Evolutionary conservation across 129 eudicot species (phyloP), one percentile per base, ranked within the genome.

Genomic region (Gnaphalium uliginosum): DNA sequence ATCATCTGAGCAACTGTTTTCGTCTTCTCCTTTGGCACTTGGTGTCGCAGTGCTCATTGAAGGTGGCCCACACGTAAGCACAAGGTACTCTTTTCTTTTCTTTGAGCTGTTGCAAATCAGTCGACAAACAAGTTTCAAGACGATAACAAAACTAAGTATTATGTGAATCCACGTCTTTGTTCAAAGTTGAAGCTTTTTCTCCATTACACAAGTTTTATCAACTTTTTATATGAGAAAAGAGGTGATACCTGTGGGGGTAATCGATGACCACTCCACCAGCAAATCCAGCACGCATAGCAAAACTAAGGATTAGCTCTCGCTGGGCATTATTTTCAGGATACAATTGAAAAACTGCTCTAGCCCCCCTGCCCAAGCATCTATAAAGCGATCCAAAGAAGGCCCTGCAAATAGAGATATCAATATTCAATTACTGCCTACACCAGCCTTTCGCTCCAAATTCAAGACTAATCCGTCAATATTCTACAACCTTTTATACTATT

Each of bases 261-360:
- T 94, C 99, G 19, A 91, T 90, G 69, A 94, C 97, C 54, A 94
- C 86, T 66, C 99, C 99, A 54, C 99, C 99, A 75, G 99, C 83
- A 73, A 94, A 91, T 68, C 99, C 99, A 86, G 99, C 91, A 76
- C 97, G 93, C 99, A 91, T 94, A 4, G 99, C 99, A 86, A 72
- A 94, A 82, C 93, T 73, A 14, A 91, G 76, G 26, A 94, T 89
- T 81, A 94, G 70, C 82, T 90, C 96, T 66, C 96, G 89, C 41
- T 94, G 99, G 9, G 92, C 93, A 53, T 78, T 48, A 84, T 88
- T 94, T 83, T 91, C 96, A 21, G 99, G 99, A 83, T 94, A 90
- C 21, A 89, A 75, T 70, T 94, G 98, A 24, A 90, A 72, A 48
- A 87, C 97, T 33, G 93, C 98, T 76, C 96, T 86, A 64, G 96